Evolutionary conservation across 306 rosid genomes (phyloP).

Genomic region (Canavalia gladiata): DNA sequence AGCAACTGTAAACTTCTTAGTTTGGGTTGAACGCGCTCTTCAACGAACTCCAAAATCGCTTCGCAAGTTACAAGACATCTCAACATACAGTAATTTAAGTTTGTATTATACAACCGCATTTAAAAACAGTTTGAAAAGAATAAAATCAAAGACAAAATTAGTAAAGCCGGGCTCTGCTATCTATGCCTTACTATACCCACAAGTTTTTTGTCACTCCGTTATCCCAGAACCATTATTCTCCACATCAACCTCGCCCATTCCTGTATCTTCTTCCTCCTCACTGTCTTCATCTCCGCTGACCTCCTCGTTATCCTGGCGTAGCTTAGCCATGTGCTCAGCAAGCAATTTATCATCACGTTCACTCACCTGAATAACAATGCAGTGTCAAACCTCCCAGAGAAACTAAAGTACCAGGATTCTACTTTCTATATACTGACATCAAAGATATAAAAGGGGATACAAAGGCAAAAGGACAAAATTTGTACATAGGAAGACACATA

Average conservation of each 20-base stretch:
- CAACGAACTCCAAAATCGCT: constrained; percentile 32
- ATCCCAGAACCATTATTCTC: constrained; percentile 70
- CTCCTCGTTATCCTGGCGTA: constrained; percentile 82
- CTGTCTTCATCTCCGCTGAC: constrained; percentile 83
- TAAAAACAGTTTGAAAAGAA: constrained; percentile 32
- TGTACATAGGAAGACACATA: not conserved
- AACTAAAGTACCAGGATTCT: not conserved
- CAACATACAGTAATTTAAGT: constrained; percentile 43
- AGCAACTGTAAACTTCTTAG: constrained; percentile 19
- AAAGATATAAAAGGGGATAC: constrained; percentile 24
- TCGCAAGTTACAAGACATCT: constrained; percentile 46
- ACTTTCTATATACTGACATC: not conserved
- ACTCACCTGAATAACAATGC: constrained; percentile 74
- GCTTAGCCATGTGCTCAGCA: constrained; percentile 87
- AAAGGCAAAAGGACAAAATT: constrained; percentile 23
- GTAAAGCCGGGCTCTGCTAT: constrained; percentile 39
- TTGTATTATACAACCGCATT: constrained; percentile 55
- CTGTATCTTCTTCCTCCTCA: constrained; percentile 96
- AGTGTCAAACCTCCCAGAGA: constrained; percentile 42
- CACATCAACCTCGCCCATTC: constrained; percentile 92
- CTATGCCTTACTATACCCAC: constrained; percentile 41
- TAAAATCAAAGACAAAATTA: constrained; percentile 33
- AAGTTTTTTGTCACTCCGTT: constrained; percentile 62
- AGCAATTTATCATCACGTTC: constrained; percentile 91
- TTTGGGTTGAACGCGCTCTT: constrained; percentile 16